Base-by-base conservation (phyloP, 2,329 filamentous ascomycete species). In the Byssoonygena ceratinophila region DNA sequence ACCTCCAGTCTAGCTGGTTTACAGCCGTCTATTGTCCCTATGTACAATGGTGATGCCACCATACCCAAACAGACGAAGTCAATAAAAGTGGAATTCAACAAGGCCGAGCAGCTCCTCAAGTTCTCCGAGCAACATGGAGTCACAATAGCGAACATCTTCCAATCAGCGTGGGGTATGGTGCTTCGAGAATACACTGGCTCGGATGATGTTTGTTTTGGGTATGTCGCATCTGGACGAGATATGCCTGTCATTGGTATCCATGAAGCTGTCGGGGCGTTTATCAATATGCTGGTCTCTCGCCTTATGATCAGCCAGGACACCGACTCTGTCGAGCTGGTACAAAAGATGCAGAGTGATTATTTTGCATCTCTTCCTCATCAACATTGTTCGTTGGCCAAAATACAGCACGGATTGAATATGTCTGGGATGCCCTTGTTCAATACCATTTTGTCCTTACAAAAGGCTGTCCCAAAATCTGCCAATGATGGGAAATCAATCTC, bases 391-490 rank as follows among this genome's bases (percentile, higher is more conserved):
- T 37, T 56, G 16, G 72, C 73, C 16, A 72, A 74, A 51, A 69
- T 75, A n/a, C 70, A 74, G 53, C 72, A 74, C 53, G 64, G 63
- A 3, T 54, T 74, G 22, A 63, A 64, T 40, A 54, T 69, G 2
- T 61, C 66, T 0, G 65, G 66, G 8, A 58, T 57, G 1, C 64
- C 64, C 9, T 59, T 76, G 7, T 74, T 75, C 60, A 74, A 75
- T 50, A 74, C 72, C 9, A 34, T 43, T 4, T 2, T 37, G 14
- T 37, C 34, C 4, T 9, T 37, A 22, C 16, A 37, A 12, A 37
- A 27, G 20, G 22, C 23, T 7, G 44, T 20, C 12, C 16, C 34
- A 22, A 34, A 8, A 4, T 8, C 6, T 12, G 18, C 34, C 16
- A 3, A 11, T 9, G 44, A 18, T 14, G 29, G 18, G n/a, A 36